Conservation (phyloP, 805 yeast genomes). For the Lipomyces sp. region DNA sequence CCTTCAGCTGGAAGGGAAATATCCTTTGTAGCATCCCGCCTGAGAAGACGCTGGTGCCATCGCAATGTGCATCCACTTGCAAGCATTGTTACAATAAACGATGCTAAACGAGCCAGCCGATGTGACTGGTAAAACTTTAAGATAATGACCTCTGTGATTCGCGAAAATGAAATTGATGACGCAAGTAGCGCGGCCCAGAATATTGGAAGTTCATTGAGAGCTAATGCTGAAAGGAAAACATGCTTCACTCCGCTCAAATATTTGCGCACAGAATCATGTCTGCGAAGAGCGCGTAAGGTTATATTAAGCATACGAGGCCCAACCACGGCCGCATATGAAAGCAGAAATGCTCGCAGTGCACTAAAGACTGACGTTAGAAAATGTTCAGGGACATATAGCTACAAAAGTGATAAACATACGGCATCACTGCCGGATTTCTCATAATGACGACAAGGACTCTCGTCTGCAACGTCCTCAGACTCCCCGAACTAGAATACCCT, state of each 20-base stretch:
- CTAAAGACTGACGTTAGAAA: conserved; percentile 4
- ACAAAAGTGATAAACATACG: not conserved
- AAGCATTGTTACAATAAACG: conserved; percentile 18
- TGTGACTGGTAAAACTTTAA: not conserved
- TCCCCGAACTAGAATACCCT: not conserved
- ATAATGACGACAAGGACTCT: not conserved
- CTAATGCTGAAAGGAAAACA: conserved; percentile 21
- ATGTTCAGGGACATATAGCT: not conserved
- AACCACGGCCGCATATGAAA: conserved; percentile 23
- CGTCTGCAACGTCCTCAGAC: not conserved
- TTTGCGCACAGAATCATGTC: conserved; percentile 4
- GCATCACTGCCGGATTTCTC: conserved; percentile 7
- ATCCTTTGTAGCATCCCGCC: conserved; percentile 6
- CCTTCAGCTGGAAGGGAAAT: not conserved
- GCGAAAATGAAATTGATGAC: conserved; percentile 9
- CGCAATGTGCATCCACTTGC: conserved; percentile 20
- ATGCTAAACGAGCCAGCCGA: not conserved
- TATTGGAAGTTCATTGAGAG: conserved; percentile 15
- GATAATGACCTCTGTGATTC: not conserved
- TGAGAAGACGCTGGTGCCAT: conserved; percentile 26
- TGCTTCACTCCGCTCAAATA: conserved; percentile 15
- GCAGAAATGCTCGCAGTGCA: conserved; percentile 22
- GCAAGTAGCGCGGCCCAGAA: conserved; percentile 26
- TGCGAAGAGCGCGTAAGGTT: not conserved
- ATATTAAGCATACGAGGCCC: conserved; percentile 23